Evolutionary conservation across 2,329 filamentous ascomycete species (phyloP).

Genomic region (Cadophora gregata): DNA sequence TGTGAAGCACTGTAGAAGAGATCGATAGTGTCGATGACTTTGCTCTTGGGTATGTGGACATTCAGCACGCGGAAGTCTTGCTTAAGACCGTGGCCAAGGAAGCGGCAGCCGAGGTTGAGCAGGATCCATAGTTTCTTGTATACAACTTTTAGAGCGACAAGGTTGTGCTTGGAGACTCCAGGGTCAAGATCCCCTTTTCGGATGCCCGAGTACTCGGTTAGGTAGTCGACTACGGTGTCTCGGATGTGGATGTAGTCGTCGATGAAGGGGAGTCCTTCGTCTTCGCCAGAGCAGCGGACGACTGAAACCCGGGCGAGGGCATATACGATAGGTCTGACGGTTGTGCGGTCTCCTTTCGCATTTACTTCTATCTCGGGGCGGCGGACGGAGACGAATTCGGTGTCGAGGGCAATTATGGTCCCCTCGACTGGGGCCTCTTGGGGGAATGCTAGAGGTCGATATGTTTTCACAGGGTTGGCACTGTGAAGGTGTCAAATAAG

Average conservation of each 20-base stretch:
- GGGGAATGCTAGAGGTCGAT: slow-evolving; percentile 60
- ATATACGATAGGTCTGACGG: slow-evolving; percentile 87
- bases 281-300: slow-evolving; percentile 76
- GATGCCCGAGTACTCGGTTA: slow-evolving; percentile 94
- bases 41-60: slow-evolving; percentile 87
- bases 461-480: slow-evolving; percentile 57
- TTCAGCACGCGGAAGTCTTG: slow-evolving; percentile 99
- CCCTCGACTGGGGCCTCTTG: slow-evolving; percentile 72
- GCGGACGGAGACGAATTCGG: slow-evolving; percentile 92
- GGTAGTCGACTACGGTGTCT: slow-evolving; percentile 91
- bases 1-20: slow-evolving; percentile 84
- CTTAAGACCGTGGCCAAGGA: slow-evolving; percentile 90
- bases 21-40: slow-evolving; percentile 94
- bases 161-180: slow-evolving; percentile 76
- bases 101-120: slow-evolving; percentile 90
- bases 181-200: slow-evolving; percentile 84
- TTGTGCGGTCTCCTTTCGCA: slow-evolving; percentile 89
- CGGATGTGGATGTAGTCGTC: slow-evolving; percentile 95
- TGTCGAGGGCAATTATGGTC: slow-evolving; percentile 87
- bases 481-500: slow-evolving; percentile 42
- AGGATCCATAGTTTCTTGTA: slow-evolving; percentile 99
- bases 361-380: slow-evolving; percentile 96
- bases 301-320: slow-evolving; percentile 94
- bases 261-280: slow-evolving; percentile 87
- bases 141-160: slow-evolving; percentile 85